These are phyloP conservation scores for Colletotrichum echinochloae DNA, from an alignment of 2,329 filamentous ascomycete genomes.

Conservation along the genomic window DNA sequence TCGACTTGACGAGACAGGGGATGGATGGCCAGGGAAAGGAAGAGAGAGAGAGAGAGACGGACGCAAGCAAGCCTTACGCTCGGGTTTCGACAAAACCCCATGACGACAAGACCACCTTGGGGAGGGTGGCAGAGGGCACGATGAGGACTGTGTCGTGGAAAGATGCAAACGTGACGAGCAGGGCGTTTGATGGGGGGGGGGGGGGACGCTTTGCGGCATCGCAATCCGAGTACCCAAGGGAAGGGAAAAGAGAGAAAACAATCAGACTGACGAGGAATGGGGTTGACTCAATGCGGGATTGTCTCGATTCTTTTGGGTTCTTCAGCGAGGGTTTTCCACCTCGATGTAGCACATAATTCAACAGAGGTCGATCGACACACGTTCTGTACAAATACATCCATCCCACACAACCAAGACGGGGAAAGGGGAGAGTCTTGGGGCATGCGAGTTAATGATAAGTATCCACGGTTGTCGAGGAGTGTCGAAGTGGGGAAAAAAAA, in stretches of 20 bases:
- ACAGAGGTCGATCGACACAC: no score
- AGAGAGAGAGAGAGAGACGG: neutral
- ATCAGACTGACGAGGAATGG: neutral
- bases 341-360: no score
- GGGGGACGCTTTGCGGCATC: neutral
- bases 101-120: slow-evolving; percentile 12
- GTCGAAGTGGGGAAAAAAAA: neutral
- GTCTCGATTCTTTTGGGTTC: neutral
- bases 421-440: no score
- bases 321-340: neutral
- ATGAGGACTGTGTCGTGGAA: neutral
- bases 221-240: no score
- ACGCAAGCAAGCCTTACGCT: neutral
- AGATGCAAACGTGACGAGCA: neutral
- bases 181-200: neutral
- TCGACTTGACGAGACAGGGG: slow-evolving; percentile 4
- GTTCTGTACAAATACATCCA: neutral
- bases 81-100: neutral
- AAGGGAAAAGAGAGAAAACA: neutral
- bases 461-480: no score
- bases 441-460: no score
- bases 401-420: neutral
- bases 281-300: neutral
- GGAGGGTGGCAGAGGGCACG: neutral
- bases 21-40: neutral